Conservation (phyloP, 139 green algal species). For the Closterium sp. region DNA sequence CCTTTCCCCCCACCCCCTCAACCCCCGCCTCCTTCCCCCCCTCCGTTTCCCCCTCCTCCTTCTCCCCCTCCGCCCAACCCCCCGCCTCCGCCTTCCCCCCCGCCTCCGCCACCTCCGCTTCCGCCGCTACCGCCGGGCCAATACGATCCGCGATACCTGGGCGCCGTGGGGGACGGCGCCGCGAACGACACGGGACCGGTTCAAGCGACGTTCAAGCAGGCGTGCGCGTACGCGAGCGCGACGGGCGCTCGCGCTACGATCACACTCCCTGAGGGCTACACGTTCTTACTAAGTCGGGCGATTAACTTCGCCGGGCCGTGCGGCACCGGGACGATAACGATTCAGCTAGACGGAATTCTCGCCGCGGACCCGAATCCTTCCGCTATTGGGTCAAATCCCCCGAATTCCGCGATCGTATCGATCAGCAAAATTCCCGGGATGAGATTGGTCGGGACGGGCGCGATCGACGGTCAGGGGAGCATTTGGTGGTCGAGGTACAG, state of each 20-base stretch:
- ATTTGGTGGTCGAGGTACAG: neutral
- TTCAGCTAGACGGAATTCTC: neutral
- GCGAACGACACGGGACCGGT: neutral
- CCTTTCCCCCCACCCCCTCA: neutral
- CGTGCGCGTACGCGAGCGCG: neutral
- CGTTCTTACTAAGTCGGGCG: neutral
- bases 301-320: neutral
- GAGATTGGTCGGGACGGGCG: neutral
- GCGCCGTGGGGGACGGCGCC: neutral
- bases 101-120: neutral
- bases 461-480: neutral
- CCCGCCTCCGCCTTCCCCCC: neutral
- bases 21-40: too few relatives aligned
- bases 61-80: neutral
- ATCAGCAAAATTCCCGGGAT: neutral
- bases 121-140: neutral
- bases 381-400: neutral
- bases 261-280: neutral
- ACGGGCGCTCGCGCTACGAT: neutral
- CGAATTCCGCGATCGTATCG: neutral
- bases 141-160: neutral
- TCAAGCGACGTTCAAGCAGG: neutral
- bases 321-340: neutral
- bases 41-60: neutral
- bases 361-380: neutral